These are phyloP conservation scores for Chrysanthemum makinoi DNA, from an alignment of 129 eudicot species.

Conservation along the genomic window DNA sequence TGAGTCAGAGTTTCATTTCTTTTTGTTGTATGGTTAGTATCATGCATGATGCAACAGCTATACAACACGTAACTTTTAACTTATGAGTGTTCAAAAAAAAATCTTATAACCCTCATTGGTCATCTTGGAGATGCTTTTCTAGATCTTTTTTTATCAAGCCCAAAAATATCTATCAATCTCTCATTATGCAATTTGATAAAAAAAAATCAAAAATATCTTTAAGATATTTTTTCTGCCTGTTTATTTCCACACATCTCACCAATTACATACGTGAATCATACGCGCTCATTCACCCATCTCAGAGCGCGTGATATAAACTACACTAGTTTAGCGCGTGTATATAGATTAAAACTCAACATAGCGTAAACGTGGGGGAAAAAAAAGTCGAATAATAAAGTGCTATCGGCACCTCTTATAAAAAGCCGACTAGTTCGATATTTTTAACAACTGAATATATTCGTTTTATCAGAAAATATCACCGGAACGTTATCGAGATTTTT, in stretches of 20 bases:
- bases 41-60: no score
- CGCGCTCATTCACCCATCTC: slow-evolving; percentile 1
- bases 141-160: slow-evolving; percentile 6
- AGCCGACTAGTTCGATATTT: not conserved
- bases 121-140: not conserved
- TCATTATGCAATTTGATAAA: not conserved
- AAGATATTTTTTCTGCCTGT: slow-evolving; percentile 18
- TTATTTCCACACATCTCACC: not conserved
- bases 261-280: not conserved
- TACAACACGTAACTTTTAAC: not conserved
- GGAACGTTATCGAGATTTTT: not conserved
- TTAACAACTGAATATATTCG: not conserved
- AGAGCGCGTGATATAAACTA: not conserved
- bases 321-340: not conserved
- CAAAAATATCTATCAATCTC: slow-evolving; percentile 3
- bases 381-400: slow-evolving; percentile 5
- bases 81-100: no score
- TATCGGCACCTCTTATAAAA: slow-evolving; percentile 9
- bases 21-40: no score
- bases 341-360: not conserved
- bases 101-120: not conserved
- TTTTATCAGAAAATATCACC: slow-evolving; percentile 2
- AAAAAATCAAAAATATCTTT: not conserved
- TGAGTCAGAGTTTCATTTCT: no score
- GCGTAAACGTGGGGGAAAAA: slow-evolving; percentile 19